Base-by-base conservation (phyloP, 73 alveolate species). In the Symbiodinium natans region DNA sequence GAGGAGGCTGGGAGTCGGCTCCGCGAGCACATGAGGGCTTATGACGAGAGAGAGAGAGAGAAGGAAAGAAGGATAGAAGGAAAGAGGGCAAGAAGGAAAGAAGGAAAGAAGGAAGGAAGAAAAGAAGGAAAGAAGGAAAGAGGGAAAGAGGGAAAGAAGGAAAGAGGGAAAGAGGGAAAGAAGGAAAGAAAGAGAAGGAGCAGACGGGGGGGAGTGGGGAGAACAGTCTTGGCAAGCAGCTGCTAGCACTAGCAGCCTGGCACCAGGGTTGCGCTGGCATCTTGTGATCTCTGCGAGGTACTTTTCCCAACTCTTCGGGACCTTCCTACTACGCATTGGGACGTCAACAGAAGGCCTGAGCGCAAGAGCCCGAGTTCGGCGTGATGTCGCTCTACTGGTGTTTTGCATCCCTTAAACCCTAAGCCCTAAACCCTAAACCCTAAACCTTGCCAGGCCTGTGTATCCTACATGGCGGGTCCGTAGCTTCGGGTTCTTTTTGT, bases 281-380 rank as follows among this genome's bases (percentile, higher is more conserved):
- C n/a, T n/a, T n/a, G n/a, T n/a, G n/a, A n/a, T n/a, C n/a, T n/a
- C n/a, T n/a, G n/a, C n/a, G 27, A 83, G 96, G 96, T 90, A 90
- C 54, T 90, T 90, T 39, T 63, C 96, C 39, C 96, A 90, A 77
- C 96, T 90, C 43, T 90, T 90, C 31, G 96, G 96, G 34, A 90
- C 96, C 48, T 92, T 92, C 87, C 63, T 92, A 39, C 98, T 92
- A 19, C 98, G 98, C 56, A 92, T 92, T 25, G 98, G 98, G 43
- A 92, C 98, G 82, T 42, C 98, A 40, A 92, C 82, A 0, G 92
- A 92, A 27, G 98, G 98, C 43, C 63, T 92, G 68, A 74, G 92
- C 41, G 98, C 42, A 8, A 17, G 68, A 43, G 80, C 80, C 80
- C 80, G 1, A 63, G 36, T n/a, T n/a, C n/a, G n/a, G n/a, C n/a